Base-by-base conservation (phyloP, 2,329 filamentous ascomycete species). In the Aspergillus sp. region DNA sequence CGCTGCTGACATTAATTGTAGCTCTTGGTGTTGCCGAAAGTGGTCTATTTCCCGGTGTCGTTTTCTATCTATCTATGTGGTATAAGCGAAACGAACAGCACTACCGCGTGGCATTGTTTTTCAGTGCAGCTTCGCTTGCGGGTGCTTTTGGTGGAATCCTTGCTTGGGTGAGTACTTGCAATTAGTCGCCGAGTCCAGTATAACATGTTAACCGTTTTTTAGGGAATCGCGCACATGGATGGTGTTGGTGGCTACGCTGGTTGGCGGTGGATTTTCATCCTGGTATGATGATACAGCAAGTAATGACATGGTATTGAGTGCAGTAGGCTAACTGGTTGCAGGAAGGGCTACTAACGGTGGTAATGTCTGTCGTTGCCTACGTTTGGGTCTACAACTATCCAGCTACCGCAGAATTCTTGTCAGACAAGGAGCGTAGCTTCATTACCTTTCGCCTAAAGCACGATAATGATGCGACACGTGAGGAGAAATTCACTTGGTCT, bases 321-420 rank as follows among this genome's bases (percentile, higher is more conserved):
- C n/a, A 33, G 21, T 37, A 17, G 21, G 17, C 33, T 56, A 25
- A 57, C 48, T 35, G 37, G 37, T 27, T 33, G 19, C 41, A 90
- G 73, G 85, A 91, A 52, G 89, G 89, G 3, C 84, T 90, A 2
- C 76, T 91, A 51, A 89, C 87, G 1, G 86, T 91, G 1, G 84
- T 88, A 27, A 70, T 74, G 49, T 72, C 74, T 4, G 23, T 68
- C 1, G 50, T 64, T 19, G 68, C 73, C 6, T 78, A 76, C 56
- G 73, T 76, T 56, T 76, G 75, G 69, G 68, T 78, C 7, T 68
- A 76, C 59, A 76, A 78, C 55, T 78, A 77, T 48, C 76, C 76
- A 14, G 62, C 68, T 4, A 78, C 76, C 1, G 76, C 76, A 1
- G 71, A 73, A 33, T 78, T 78, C 52, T 59, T 78, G 3, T 69